Conservation (phyloP, 2,329 filamentous ascomycete species). For the Pseudocercospora crystallina region DNA sequence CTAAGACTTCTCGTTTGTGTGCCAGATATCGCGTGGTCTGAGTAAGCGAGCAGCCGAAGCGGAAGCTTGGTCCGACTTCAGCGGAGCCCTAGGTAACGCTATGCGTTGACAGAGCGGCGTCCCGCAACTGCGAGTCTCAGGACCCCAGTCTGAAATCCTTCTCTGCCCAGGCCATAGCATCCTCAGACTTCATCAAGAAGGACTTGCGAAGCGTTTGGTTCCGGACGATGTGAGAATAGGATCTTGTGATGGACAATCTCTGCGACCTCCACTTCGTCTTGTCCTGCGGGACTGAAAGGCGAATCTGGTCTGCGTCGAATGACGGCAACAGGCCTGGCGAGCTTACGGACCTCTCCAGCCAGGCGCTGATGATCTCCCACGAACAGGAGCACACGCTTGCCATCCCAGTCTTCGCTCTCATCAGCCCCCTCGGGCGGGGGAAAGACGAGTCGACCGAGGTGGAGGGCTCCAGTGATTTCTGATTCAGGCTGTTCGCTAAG, state of each 20-base stretch:
- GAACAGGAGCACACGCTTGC: conserved; percentile 82
- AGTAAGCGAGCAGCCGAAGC: no score
- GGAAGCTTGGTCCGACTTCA: no score
- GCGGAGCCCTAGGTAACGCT: no score
- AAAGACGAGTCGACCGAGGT: conserved; percentile 74
- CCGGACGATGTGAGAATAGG: conserved; percentile 78
- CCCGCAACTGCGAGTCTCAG: no score
- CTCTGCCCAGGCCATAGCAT: no score
- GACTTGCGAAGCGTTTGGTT: conserved; percentile 56
- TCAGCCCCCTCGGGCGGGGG: conserved; percentile 64
- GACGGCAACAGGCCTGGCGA: conserved; percentile 76
- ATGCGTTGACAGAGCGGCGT: no score
- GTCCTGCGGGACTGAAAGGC: conserved; percentile 16
- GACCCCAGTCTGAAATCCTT: no score
- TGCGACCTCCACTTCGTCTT: conserved; percentile 71
- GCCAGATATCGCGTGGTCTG: no score
- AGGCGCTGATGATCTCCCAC: conserved; percentile 86
- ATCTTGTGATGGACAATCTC: conserved; percentile 88
- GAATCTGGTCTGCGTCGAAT: conserved; percentile 57
- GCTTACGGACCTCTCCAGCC: conserved; percentile 84
- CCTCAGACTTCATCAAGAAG: no score
- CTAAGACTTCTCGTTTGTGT: no score
- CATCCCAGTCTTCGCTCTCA: conserved; percentile 71
- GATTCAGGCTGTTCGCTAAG: conserved; percentile 60
- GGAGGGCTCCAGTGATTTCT: conserved; percentile 38